phyloP scores from a whole-genome alignment of 2,329 filamentous ascomycete genomes.

The Cladophialophora chaetospira region DNA sequence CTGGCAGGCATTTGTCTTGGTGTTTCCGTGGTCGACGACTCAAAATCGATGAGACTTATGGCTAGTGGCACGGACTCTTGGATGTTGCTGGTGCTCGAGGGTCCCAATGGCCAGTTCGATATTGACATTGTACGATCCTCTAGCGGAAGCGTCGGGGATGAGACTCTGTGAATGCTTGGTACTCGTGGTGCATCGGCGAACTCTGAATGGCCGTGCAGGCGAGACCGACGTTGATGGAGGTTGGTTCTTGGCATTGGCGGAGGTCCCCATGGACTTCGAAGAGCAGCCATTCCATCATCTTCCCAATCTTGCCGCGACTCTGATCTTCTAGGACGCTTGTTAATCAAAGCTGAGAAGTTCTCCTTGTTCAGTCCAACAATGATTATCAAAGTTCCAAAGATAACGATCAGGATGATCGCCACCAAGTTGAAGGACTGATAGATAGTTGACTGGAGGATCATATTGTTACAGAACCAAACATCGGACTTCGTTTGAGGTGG shows the following conservation, averaged over 20 bases:
- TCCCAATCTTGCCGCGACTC: slow-evolving; percentile 10
- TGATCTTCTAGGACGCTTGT: slow-evolving; percentile 3
- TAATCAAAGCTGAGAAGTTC: not conserved
- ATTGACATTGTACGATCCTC: not conserved
- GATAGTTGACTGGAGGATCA: slow-evolving; percentile 17
- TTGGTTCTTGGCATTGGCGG: not conserved
- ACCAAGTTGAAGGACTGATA: slow-evolving; percentile 28
- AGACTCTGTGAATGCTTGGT: not conserved
- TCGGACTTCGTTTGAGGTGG: slow-evolving; percentile 17
- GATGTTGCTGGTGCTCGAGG: not conserved
- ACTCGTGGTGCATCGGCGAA: not conserved
- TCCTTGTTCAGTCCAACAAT: slow-evolving; percentile 15
- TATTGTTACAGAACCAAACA: slow-evolving; percentile 26
- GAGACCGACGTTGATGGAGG: not conserved
- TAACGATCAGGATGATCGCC: slow-evolving; percentile 23
- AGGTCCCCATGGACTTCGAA: not conserved
- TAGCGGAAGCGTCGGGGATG: not conserved
- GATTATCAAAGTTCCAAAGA: slow-evolving; percentile 19
- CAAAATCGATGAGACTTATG: slow-evolving; percentile 1
- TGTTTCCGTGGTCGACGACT: not conserved
- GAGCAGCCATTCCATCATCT: slow-evolving; percentile 20
- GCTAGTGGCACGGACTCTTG: no score
- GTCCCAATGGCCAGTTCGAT: not conserved
- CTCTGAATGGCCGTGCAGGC: not conserved
- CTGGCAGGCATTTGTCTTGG: not conserved